Evolutionary conservation across 2,329 filamentous ascomycete species (phyloP).

Genomic region (Pleurostoma richardsiae): DNA sequence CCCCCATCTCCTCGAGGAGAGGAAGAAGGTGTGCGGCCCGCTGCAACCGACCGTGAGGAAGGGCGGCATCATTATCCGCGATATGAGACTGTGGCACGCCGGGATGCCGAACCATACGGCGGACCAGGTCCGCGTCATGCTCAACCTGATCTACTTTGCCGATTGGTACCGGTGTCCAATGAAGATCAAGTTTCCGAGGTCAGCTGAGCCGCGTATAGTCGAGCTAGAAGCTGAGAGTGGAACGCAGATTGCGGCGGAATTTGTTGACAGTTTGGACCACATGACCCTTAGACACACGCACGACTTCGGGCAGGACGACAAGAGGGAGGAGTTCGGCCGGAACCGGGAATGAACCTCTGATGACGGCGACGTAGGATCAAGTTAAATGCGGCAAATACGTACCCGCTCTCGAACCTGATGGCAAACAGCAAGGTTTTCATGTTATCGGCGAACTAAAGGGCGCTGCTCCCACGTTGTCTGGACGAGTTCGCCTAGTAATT

Average conservation of each 20-base stretch:
- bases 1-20: background rate
- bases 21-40: background rate
- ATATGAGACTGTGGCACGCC: background rate
- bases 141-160: slow-evolving; percentile 2
- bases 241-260: slow-evolving; percentile 5
- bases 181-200: slow-evolving; percentile 2
- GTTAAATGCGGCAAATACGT: too few relatives aligned
- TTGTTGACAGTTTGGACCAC: slow-evolving; percentile 8
- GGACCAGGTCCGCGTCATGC: background rate
- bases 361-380: too few relatives aligned
- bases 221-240: slow-evolving; percentile 2
- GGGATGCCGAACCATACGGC: background rate
- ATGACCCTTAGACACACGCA: slow-evolving; percentile 9
- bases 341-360: background rate
- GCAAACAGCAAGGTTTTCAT: too few relatives aligned
- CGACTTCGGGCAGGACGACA: slow-evolving; percentile 10
- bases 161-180: slow-evolving; percentile 3
- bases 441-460: too few relatives aligned
- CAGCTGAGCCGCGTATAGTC: background rate
- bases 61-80: background rate
- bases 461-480: too few relatives aligned
- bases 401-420: too few relatives aligned
- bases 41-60: background rate
- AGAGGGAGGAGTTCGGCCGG: slow-evolving; percentile 4
- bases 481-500: too few relatives aligned